Evolutionary conservation across 1,139 yeast species (phyloP).

Genomic region (Kodamaea anthophila): DNA sequence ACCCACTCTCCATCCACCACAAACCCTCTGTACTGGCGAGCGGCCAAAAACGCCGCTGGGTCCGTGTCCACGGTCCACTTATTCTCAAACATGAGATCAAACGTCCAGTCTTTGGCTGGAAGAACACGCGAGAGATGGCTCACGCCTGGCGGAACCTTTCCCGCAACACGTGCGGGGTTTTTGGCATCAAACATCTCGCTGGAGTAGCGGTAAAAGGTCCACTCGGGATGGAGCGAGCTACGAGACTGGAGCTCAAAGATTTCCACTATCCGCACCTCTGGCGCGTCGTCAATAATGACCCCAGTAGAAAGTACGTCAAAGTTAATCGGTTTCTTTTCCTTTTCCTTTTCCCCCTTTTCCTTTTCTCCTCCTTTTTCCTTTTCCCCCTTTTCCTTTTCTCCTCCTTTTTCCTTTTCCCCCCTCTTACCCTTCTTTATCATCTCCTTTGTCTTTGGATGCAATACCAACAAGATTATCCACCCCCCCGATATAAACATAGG

Average conservation of each 20-base stretch:
- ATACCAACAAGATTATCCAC: constrained; percentile 45
- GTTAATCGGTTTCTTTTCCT: too few relatives aligned
- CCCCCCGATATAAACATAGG: constrained; percentile 47
- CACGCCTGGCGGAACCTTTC: constrained; percentile 62
- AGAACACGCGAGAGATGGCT: constrained; percentile 46
- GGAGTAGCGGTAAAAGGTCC: constrained; percentile 41
- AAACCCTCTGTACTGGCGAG: constrained; percentile 37
- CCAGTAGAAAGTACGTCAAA: too few relatives aligned
- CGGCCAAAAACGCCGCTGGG: constrained; percentile 49
- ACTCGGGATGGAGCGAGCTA: constrained; percentile 53
- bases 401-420: constrained; percentile 1
- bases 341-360: constrained; percentile 41
- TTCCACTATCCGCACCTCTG: constrained; percentile 59
- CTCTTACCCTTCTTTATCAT: constrained; percentile 3
- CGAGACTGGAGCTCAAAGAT: constrained; percentile 69
- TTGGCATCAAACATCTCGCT: constrained; percentile 44
- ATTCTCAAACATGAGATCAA: constrained; percentile 45
- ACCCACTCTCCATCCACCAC: constrained; percentile 12
- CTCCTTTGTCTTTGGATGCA: constrained; percentile 53
- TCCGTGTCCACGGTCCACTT: constrained; percentile 64
- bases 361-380: constrained; percentile 20
- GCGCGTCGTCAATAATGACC: constrained; percentile 64
- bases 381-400: constrained; percentile 11
- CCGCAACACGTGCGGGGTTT: constrained; percentile 48
- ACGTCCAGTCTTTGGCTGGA: constrained; percentile 76